Conservation (phyloP, 2,329 filamentous ascomycete genomes). For the Fonsecaea erecta region DNA sequence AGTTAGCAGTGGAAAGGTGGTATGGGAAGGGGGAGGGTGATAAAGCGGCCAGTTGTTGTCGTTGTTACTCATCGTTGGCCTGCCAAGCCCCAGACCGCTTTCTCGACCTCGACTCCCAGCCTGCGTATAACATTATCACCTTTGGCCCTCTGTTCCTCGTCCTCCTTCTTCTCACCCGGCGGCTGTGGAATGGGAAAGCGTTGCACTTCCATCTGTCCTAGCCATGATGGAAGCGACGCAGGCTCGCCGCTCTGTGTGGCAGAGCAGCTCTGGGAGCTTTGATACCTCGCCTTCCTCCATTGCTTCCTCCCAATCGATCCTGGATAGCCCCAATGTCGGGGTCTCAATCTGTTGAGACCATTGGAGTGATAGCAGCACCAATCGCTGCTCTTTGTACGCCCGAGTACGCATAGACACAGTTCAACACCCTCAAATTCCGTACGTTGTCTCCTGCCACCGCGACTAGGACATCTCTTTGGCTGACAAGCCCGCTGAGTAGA, state of each 20-base stretch:
- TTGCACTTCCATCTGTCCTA: background rate
- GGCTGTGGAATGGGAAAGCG: background rate
- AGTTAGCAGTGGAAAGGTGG: too few species aligned
- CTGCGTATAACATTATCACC: background rate
- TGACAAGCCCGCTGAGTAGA: slow-evolving; percentile 9
- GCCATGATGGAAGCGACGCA: background rate
- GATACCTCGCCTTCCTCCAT: slow-evolving; percentile 14
- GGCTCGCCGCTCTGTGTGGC: background rate
- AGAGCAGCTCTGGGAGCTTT: background rate
- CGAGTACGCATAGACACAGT: background rate
- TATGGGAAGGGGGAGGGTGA: background rate
- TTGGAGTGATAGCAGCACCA: slow-evolving; percentile 37
- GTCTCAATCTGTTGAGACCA: slow-evolving; percentile 52
- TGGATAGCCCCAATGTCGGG: slow-evolving; percentile 61
- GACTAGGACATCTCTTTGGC: background rate
- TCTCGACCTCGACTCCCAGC: background rate
- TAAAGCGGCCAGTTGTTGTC: too few species aligned
- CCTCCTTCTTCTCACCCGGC: background rate
- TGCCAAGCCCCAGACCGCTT: background rate
- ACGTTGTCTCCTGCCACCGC: background rate
- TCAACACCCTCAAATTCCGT: background rate
- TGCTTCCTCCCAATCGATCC: slow-evolving; percentile 24
- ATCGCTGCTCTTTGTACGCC: slow-evolving; percentile 18
- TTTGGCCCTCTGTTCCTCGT: background rate
- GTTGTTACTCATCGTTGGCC: background rate